Evolutionary conservation across 164 flowering plant genomes (phyloP).

Genomic region (Magnolia sinica): DNA sequence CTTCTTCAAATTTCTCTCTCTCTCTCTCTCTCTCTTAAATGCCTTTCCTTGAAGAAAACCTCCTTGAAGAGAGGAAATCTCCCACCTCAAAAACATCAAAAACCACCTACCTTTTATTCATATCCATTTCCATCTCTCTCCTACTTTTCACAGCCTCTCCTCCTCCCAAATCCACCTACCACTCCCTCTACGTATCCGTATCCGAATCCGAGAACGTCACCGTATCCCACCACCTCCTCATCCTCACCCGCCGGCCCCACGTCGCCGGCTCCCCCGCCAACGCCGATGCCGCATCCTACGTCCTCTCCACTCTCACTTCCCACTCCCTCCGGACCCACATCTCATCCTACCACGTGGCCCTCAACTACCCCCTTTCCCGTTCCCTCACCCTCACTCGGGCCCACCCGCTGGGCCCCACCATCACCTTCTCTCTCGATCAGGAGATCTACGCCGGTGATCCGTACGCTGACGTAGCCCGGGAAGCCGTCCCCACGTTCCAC

Average conservation of each 20-base stretch:
- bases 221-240: conserved; percentile 47
- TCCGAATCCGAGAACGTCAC: conserved; percentile 45
- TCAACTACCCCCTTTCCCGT: conserved; percentile 52
- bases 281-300: conserved; percentile 59
- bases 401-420: conserved; percentile 23
- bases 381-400: conserved; percentile 29
- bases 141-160: conserved; percentile 13
- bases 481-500: conserved; percentile 61
- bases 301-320: conserved; percentile 44
- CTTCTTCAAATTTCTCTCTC: too few species aligned
- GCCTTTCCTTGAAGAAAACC: neutral
- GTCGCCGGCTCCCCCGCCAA: conserved; percentile 60
- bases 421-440: conserved; percentile 41
- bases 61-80: neutral
- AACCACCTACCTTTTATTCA: conserved; percentile 6
- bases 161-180: conserved; percentile 33
- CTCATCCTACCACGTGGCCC: conserved; percentile 41
- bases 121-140: conserved; percentile 28
- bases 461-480: conserved; percentile 40
- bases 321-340: conserved; percentile 34
- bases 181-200: conserved; percentile 38
- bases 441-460: conserved; percentile 48
- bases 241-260: conserved; percentile 65
- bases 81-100: conserved; percentile 5
- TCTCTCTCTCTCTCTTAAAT: neutral